Evolutionary conservation across 1,284 basidiomycete genomes (phyloP).

Genomic region (Fomitopsis palustris): DNA sequence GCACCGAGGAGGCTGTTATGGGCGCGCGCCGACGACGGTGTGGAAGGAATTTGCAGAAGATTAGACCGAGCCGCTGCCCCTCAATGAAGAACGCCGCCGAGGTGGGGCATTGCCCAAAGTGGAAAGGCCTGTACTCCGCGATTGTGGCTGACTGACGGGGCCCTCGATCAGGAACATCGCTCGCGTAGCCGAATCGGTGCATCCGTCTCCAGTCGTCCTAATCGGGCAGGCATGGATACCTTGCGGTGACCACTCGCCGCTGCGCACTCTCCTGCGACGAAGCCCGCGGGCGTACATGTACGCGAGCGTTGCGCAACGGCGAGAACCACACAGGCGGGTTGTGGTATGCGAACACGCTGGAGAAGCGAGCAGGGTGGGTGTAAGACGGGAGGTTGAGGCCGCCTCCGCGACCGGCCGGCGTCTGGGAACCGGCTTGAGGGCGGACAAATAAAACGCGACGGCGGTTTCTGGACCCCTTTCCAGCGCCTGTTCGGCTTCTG

Average conservation of each 20-base stretch:
- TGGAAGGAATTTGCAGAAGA: background rate
- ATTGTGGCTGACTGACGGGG: background rate
- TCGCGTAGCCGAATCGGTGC: background rate
- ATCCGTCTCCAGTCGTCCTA: background rate
- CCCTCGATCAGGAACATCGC: background rate
- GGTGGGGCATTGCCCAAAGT: background rate
- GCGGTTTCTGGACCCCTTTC: slow-evolving; percentile 13
- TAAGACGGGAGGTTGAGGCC: slow-evolving; percentile 4
- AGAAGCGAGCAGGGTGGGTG: slow-evolving; percentile 2
- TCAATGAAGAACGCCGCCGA: background rate
- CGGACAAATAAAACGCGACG: slow-evolving; percentile 28
- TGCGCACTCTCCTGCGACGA: background rate
- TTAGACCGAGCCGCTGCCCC: background rate
- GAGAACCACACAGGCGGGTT: background rate
- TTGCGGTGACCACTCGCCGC: background rate
- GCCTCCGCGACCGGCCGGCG: slow-evolving; percentile 14
- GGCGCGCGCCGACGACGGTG: background rate
- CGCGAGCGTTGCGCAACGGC: background rate
- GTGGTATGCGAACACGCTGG: background rate
- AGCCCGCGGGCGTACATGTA: background rate
- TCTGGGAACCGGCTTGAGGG: slow-evolving; percentile 20
- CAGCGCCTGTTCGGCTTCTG: slow-evolving; percentile 21
- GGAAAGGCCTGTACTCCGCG: background rate
- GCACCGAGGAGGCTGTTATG: background rate
- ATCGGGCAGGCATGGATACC: background rate